Base-by-base conservation (phyloP, 345 rosid genomes). In the Trapa incisa region DNA sequence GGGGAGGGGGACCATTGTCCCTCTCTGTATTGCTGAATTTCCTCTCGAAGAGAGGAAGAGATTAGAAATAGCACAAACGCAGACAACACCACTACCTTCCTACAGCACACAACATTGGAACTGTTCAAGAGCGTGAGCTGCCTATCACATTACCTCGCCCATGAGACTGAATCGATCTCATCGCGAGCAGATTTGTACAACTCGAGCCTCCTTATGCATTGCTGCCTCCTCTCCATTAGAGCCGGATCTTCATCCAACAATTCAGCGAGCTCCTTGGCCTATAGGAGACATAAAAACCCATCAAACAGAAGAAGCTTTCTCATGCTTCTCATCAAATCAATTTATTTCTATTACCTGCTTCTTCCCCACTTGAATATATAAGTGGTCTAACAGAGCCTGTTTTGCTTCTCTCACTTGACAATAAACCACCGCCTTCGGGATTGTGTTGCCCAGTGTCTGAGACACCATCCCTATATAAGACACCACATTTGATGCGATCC, bases 391-490 rank as follows among this genome's bases (percentile, higher is more conserved):
- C 48, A 87, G 75, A 7, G 86, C 77, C 32, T 70, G 79, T 63
- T 80, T 83, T 43, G 86, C 86, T 75, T 83, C 87, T 73, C 68
- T 78, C 70, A 87, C 87, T 77, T 87, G 92, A 72, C 92, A 87
- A 71, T 80, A 73, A 37, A 85, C 89, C 57, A 87, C 85, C 47
- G 89, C 86, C 70, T 87, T 87, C 4, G 92, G 92, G 63, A 87
- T 83, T 37, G 84, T 71, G 68, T 67, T 70, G 81, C 68, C 79
- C 60, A 87, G 81, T 39, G 81, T 79, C 63, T 79, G 81, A 1
- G 89, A 76, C 53, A 87, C 87, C 89, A 85, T 85, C 7, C 74
- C 79, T 7, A 87, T 36, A 36, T 87, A 87, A 22, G 84, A 80
- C 47, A 85, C 76, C 13, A 85, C 81, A 65, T 81, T 85, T 66